Percentiles rank a stretch among this genome's conserved stretches.
These are phyloP conservation scores for Ramularia endophylla DNA, from an alignment of 2,329 filamentous ascomycete species.

Conservation along the genomic window DNA sequence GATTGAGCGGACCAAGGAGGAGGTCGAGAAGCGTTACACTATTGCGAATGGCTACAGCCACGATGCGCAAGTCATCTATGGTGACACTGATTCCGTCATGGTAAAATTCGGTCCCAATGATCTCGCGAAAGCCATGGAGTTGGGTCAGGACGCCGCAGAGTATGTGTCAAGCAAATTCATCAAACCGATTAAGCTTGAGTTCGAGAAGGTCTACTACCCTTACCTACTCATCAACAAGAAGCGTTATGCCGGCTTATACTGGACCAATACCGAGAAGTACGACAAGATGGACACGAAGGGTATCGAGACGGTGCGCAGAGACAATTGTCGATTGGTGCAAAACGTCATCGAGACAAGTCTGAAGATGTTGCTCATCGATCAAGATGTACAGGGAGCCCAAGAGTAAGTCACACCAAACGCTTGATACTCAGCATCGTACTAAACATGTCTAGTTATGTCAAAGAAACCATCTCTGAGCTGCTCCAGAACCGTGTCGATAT, in stretches of 20 bases:
- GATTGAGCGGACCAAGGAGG: conserved; percentile 97
- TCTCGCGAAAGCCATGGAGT: conserved; percentile 80
- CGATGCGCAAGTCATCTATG: conserved; percentile 95
- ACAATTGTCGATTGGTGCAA: conserved; percentile 93
- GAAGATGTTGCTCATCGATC: conserved; percentile 91
- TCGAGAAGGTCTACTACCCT: conserved; percentile 98
- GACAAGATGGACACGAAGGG: conserved; percentile 99
- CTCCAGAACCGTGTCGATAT: conserved; percentile 98
- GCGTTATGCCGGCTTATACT: conserved; percentile 95
- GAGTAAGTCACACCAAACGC: conserved; percentile 56
- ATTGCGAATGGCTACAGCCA: conserved; percentile 93
- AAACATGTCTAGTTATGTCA: conserved; percentile 69
- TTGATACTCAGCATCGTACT: conserved; percentile 30
- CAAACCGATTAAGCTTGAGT: conserved; percentile 97
- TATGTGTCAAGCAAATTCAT: conserved; percentile 89
- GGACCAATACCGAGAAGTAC: conserved; percentile 89
- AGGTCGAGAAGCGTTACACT: conserved; percentile 83
- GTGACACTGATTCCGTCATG: conserved; percentile 99
- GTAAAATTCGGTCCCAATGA: conserved; percentile 94
- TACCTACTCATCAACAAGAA: conserved; percentile 99
- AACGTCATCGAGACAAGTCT: conserved; percentile 96
- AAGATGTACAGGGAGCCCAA: conserved; percentile 83
- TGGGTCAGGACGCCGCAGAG: conserved; percentile 86
- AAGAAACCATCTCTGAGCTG: conserved; percentile 88
- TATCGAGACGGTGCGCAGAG: conserved; percentile 94